phyloP scores from a whole-genome alignment of 768 basidiomycete species.

The Mycena pura region DNA sequence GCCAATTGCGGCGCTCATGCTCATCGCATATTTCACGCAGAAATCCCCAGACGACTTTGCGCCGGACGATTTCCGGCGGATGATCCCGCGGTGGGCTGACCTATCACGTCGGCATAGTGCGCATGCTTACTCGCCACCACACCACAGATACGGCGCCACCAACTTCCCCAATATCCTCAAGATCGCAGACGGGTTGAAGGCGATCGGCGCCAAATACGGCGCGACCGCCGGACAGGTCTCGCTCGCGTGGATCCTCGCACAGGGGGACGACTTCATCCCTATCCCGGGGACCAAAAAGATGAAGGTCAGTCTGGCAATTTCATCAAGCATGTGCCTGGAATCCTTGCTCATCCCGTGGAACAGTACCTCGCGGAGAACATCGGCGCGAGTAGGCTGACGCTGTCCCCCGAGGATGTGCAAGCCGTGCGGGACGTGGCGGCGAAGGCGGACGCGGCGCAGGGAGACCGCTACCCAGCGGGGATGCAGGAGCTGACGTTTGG shows the following conservation, averaged over 20 bases:
- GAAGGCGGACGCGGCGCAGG: too few species aligned
- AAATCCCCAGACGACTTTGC: conserved; percentile 48
- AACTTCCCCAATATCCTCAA: too few species aligned
- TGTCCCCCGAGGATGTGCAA: too few species aligned
- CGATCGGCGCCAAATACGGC: conserved; percentile 44
- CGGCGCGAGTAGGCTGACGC: too few species aligned
- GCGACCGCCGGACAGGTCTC: conserved; percentile 53
- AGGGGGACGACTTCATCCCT: conserved; percentile 50
- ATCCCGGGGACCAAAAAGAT: too few species aligned
- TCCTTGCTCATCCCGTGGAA: too few species aligned
- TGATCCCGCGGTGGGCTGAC: conserved; percentile 38
- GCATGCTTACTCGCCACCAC: conserved; percentile 32
- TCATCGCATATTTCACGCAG: not conserved
- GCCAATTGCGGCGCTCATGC: not conserved
- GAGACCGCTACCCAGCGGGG: too few species aligned
- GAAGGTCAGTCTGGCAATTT: too few species aligned
- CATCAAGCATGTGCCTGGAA: too few species aligned
- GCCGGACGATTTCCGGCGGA: conserved; percentile 45
- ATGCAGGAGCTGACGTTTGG: too few species aligned
- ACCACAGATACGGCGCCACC: conserved; percentile 54
- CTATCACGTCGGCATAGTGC: not conserved
- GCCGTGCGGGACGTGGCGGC: too few species aligned
- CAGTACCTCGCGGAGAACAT: too few species aligned
- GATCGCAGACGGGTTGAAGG: conserved; percentile 44
- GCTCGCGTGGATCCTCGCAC: conserved; percentile 56